Evolutionary conservation across 176 grass and related monocot genomes (phyloP).

Genomic region (Musa acuminata): DNA sequence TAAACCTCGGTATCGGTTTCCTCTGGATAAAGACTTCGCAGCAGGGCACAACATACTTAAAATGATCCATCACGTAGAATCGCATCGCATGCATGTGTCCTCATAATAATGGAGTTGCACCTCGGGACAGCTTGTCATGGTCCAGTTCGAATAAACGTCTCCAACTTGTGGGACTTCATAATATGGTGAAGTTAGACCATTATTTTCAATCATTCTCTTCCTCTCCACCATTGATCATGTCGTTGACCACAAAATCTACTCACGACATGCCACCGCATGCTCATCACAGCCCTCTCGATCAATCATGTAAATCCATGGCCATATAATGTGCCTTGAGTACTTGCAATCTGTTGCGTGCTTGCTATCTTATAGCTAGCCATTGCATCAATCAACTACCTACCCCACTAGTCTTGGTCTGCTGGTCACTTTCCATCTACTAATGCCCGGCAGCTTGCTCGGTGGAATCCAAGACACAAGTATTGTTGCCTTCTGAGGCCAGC

Average conservation of each 20-base stretch:
- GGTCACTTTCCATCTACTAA: not conserved
- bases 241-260: not conserved
- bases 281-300: not conserved
- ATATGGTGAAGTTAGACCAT: not conserved
- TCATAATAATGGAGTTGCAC: not conserved
- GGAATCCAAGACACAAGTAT: not conserved
- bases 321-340: not conserved
- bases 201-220: not conserved
- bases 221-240: not conserved
- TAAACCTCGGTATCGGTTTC: too few species aligned
- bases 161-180: not conserved
- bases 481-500: not conserved
- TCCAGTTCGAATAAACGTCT: not conserved
- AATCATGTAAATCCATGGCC: not conserved
- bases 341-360: not conserved
- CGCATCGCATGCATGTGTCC: not conserved
- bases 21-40: too few species aligned
- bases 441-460: not conserved
- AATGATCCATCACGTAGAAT: too few species aligned
- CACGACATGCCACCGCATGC: not conserved
- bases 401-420: slow-evolving; percentile 2
- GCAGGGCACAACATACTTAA: too few species aligned
- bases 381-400: slow-evolving; percentile 1
- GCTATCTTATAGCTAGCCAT: not conserved
- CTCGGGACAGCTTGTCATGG: not conserved